phyloP scores from a whole-genome alignment of 2,329 filamentous ascomycete species.

The Hansfordia pulvinata region DNA sequence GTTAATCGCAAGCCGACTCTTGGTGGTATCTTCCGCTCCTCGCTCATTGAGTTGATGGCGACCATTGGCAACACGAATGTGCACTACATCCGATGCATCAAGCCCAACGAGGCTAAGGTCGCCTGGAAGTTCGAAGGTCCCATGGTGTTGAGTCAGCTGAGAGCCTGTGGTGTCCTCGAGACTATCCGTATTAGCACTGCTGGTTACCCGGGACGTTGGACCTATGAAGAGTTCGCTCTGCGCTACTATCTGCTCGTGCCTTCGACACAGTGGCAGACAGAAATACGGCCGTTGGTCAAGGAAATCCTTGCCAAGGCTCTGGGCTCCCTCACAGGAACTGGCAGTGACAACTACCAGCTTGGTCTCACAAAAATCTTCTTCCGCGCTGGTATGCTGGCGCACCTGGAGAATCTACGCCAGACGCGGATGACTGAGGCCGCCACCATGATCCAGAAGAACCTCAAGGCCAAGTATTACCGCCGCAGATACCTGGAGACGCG shows the following conservation, averaged over 20 bases:
- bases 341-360: conserved; percentile 88
- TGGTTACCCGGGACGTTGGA: conserved; percentile 95
- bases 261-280: conserved; percentile 79
- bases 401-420: conserved; percentile 87
- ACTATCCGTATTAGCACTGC: conserved; percentile 96
- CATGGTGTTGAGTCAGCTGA: conserved; percentile 94
- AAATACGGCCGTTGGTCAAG: conserved; percentile 89
- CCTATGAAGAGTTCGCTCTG: conserved; percentile 94
- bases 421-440: conserved; percentile 84
- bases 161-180: conserved; percentile 96
- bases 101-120: conserved; percentile 93
- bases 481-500: conserved; percentile 81
- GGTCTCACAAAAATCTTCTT: conserved; percentile 99
- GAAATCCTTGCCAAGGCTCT: conserved; percentile 82
- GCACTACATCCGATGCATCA: conserved; percentile 98
- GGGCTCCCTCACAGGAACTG: conserved; percentile 59
- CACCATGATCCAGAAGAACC: conserved; percentile 97
- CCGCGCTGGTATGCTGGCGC: conserved; percentile 95
- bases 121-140: conserved; percentile 97
- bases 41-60: conserved; percentile 91
- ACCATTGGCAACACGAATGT: conserved; percentile 98
- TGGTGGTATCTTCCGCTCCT: conserved; percentile 97
- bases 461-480: conserved; percentile 89
- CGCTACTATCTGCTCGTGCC: conserved; percentile 97
- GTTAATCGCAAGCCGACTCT: conserved; percentile 94